These are phyloP conservation scores for Corrigiola litoralis DNA, from an alignment of 179 eudicot genomes.

Conservation along the genomic window DNA sequence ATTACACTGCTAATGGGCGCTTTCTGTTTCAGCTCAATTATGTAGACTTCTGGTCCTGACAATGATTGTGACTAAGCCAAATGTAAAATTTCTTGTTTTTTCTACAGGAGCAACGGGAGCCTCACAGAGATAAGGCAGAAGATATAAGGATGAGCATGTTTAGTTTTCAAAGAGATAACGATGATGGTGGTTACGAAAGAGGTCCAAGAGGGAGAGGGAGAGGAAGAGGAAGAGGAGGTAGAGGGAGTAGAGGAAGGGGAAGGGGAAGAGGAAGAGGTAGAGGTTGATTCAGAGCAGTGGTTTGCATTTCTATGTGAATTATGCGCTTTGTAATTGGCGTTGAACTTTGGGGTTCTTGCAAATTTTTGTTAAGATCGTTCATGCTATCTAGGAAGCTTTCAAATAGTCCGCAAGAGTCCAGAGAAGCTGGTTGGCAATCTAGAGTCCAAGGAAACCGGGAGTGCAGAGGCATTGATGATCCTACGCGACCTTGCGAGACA, in stretches of 20 bases:
- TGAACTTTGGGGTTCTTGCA: no score
- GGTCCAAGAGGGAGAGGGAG: conserved; percentile 60
- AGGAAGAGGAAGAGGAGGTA: conserved; percentile 37
- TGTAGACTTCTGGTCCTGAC: neutral
- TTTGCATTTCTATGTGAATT: neutral
- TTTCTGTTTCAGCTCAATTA: neutral
- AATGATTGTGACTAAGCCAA: no score
- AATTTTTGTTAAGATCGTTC: no score
- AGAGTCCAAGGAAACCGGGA: no score
- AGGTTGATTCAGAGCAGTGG: conserved; percentile 14
- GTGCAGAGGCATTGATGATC: no score
- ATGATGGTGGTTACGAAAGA: conserved; percentile 31
- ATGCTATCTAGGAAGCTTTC: no score
- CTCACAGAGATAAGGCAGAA: conserved; percentile 43
- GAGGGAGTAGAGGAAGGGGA: conserved; percentile 39
- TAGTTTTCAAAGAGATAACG: conserved; percentile 54
- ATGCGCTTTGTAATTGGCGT: neutral
- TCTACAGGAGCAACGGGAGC: conserved; percentile 48
- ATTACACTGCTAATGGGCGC: neutral
- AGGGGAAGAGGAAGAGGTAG: conserved; percentile 37
- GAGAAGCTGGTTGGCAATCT: no score
- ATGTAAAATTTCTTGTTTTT: neutral
- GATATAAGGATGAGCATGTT: conserved; percentile 71
- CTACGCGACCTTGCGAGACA: no score
- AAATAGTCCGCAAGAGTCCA: no score